phyloP scores from a whole-genome alignment of 1,284 basidiomycete genomes.

The Sanghuangporus baumii region DNA sequence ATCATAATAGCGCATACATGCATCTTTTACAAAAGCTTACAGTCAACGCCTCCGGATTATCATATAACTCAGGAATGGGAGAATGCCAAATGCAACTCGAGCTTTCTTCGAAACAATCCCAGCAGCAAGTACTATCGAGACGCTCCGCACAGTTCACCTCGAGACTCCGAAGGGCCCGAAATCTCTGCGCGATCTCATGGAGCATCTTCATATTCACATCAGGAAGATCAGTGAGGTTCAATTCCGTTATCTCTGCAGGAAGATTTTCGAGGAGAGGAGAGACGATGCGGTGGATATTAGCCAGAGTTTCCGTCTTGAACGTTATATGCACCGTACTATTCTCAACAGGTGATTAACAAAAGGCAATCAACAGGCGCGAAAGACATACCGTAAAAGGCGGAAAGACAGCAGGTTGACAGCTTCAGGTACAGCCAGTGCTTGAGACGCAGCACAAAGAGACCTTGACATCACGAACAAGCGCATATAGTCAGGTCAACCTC shows the following conservation, averaged over 20 bases:
- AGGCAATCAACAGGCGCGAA: not conserved
- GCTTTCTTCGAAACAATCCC: constrained; percentile 57
- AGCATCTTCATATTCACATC: constrained; percentile 47
- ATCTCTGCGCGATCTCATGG: constrained; percentile 36
- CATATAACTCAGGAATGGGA: constrained; percentile 48
- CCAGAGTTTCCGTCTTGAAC: constrained; percentile 15
- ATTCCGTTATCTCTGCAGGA: constrained; percentile 27
- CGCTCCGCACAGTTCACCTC: constrained; percentile 53
- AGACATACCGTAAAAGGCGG: constrained; percentile 5
- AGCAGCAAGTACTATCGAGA: constrained; percentile 51
- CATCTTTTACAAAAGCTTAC: constrained; percentile 33
- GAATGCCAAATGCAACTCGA: constrained; percentile 51
- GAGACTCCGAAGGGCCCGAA: constrained; percentile 41
- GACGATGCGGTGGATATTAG: constrained; percentile 24
- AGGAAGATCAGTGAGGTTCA: constrained; percentile 48
- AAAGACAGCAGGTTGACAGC: constrained; percentile 10
- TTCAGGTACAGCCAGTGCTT: constrained; percentile 10
- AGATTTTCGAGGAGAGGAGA: constrained; percentile 25
- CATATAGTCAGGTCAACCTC: not conserved
- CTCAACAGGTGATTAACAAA: not conserved
- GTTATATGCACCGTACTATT: constrained; percentile 8
- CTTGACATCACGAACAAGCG: not conserved
- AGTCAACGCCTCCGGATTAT: constrained; percentile 36
- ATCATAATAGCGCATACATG: not conserved
- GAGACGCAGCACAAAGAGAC: constrained; percentile 5